A percentile compares a stretch with the other conserved stretches of the same genome.
These are phyloP conservation scores for Fremontodendron californicum DNA, from an alignment of 345 rosid species.

Conservation along the genomic window DNA sequence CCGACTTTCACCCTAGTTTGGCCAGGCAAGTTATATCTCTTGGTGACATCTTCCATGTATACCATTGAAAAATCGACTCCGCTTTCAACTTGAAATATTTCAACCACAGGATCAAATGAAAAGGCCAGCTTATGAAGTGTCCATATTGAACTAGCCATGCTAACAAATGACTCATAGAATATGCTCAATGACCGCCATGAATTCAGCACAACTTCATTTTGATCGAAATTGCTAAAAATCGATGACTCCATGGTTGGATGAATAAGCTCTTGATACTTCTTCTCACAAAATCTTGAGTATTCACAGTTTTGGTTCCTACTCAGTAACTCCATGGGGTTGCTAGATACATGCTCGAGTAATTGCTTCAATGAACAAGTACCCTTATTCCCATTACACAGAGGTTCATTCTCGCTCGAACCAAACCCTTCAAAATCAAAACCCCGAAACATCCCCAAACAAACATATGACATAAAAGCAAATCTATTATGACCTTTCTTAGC, in stretches of 20 bases:
- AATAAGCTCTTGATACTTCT: slow-evolving; percentile 83
- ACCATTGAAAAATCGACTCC: slow-evolving; percentile 74
- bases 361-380: slow-evolving; percentile 42
- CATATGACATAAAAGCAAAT: slow-evolving; percentile 71
- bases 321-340: slow-evolving; percentile 74
- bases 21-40: slow-evolving; percentile 28
- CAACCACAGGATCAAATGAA: slow-evolving; percentile 77
- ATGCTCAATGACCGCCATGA: slow-evolving; percentile 76
- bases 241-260: slow-evolving; percentile 88
- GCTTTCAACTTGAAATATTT: slow-evolving; percentile 80
- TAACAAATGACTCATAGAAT: slow-evolving; percentile 74
- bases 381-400: slow-evolving; percentile 35
- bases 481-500: slow-evolving; percentile 52
- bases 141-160: slow-evolving; percentile 87
- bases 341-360: slow-evolving; percentile 70
- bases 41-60: slow-evolving; percentile 77
- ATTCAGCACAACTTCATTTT: slow-evolving; percentile 60
- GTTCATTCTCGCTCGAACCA: slow-evolving; percentile 35
- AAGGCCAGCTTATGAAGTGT: slow-evolving; percentile 73
- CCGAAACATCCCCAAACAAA: slow-evolving; percentile 73
- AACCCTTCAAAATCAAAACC: slow-evolving; percentile 59
- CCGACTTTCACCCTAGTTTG: slow-evolving; percentile 60
- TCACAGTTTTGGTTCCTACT: slow-evolving; percentile 59
- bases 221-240: slow-evolving; percentile 67
- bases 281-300: slow-evolving; percentile 77